Conservation (phyloP, 2,329 filamentous ascomycete species). For the Sclerotinia nivalis region DNA sequence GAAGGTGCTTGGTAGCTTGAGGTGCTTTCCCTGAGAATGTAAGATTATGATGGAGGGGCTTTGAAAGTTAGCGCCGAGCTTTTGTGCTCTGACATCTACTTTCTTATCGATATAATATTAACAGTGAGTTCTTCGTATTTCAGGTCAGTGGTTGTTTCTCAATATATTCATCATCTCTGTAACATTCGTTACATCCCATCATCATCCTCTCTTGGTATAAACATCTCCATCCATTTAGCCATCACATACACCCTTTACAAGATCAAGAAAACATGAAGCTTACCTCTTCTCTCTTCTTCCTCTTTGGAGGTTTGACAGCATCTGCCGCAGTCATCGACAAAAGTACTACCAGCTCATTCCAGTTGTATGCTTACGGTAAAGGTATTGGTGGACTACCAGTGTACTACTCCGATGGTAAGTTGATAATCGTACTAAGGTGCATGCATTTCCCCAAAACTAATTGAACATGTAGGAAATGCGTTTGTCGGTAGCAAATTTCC, state of each 20-base stretch:
- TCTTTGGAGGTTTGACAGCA: slow-evolving; percentile 6
- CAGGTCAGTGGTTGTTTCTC: neutral
- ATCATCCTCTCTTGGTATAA: neutral
- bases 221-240: neutral
- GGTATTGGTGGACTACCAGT: slow-evolving; percentile 19
- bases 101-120: slow-evolving; percentile 11
- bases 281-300: slow-evolving; percentile 13
- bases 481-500: slow-evolving; percentile 7
- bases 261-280: slow-evolving; percentile 5
- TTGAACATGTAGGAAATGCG: slow-evolving; percentile 3
- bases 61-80: neutral
- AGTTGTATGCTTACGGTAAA: slow-evolving; percentile 20
- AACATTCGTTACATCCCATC: neutral
- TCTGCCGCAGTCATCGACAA: slow-evolving; percentile 15
- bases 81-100: neutral
- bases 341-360: neutral
- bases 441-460: neutral
- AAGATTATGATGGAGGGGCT: neutral
- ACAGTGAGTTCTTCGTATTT: neutral
- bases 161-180: neutral
- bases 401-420: slow-evolving; percentile 19
- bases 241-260: neutral
- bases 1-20: neutral
- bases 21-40: neutral
- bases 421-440: neutral